phyloP scores from a whole-genome alignment of 495 filamentous ascomycete species.

The Podospora appendiculata region DNA sequence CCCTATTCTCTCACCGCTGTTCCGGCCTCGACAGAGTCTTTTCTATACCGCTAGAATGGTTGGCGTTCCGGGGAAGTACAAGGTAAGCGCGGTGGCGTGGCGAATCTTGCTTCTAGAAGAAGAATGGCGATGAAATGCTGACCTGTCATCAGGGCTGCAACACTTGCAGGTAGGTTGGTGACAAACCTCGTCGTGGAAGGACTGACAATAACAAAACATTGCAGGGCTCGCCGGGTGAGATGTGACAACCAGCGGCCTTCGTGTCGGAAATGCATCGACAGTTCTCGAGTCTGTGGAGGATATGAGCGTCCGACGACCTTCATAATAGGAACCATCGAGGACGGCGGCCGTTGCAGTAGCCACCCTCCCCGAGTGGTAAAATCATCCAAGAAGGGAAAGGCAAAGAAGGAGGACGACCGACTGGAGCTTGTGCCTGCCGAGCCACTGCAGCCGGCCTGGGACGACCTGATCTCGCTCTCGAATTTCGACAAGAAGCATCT shows the following conservation, averaged over 20 bases:
- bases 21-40: not conserved
- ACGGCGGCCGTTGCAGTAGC: slow-evolving; percentile 36
- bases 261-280: slow-evolving; percentile 56
- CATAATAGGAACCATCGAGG: slow-evolving; percentile 37
- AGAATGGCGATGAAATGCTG: not conserved
- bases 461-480: slow-evolving; percentile 26
- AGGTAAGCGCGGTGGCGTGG: slow-evolving; percentile 4
- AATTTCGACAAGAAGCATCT: slow-evolving; percentile 16
- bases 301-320: slow-evolving; percentile 51
- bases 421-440: slow-evolving; percentile 19
- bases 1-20: not conserved
- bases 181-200: not conserved
- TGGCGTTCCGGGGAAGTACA: slow-evolving; percentile 35
- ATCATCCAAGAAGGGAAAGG: slow-evolving; percentile 19
- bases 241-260: slow-evolving; percentile 57
- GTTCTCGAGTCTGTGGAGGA: slow-evolving; percentile 53
- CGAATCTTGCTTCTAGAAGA: not conserved
- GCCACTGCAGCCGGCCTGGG: slow-evolving; percentile 36
- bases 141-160: slow-evolving; percentile 21
- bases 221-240: slow-evolving; percentile 22
- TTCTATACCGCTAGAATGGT: slow-evolving; percentile 19
- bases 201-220: not conserved
- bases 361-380: slow-evolving; percentile 37
- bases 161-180: slow-evolving; percentile 20
- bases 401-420: slow-evolving; percentile 7